Evolutionary conservation across 2,329 filamentous ascomycete species (phyloP), one percentile per base, ranked within the genome.

Genomic region (Cladophialophora immunda): DNA sequence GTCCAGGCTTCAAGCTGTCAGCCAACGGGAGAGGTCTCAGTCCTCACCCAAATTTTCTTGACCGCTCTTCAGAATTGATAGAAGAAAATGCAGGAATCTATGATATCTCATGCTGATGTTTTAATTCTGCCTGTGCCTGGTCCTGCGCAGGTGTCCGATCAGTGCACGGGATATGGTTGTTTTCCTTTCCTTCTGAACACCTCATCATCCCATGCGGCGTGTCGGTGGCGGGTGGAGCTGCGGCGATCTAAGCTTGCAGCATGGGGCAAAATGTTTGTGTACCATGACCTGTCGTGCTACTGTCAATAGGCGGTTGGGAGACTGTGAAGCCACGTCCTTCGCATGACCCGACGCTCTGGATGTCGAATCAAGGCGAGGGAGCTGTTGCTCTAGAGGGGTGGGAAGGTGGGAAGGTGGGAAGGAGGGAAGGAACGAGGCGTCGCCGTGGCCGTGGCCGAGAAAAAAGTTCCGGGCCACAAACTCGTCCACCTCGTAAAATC

Each of bases 41-140:
- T 65, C 68, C 58, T 69, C 59, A 45, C 54, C 59, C 54, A 60
- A 65, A 65, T 69, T n/a, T 65, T 27, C 45, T 67, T 63, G 68
- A 69, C 68, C 68, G 64, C 64, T 67, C 54, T 65, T 65, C 56
- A 56, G 50, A 34, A 7, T 62, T 27, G 22, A 64, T 66, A 68
- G 67, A 68, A 27, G 56, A 62, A 66, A 64, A 45, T 27, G 25
- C 60, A 54, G 38, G 55, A 53, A 57, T 47, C 58, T 32, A n/a
- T 62, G n/a, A 61, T 54, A 56, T 34, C 29, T 27, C 52, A 54
- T 50, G 36, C n/a, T 22, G 34, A 41, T 50, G 38, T 59, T 59
- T 30, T 34, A 7, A 59, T 59, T 19, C 45, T 45, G 13, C 38
- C 57, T 47, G 57, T 50, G 38, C 25, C 5, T 22, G 3, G 3